Evolutionary conservation across 2,329 filamentous ascomycete species (phyloP).

Genomic region (Mycocentrospora acerina): DNA sequence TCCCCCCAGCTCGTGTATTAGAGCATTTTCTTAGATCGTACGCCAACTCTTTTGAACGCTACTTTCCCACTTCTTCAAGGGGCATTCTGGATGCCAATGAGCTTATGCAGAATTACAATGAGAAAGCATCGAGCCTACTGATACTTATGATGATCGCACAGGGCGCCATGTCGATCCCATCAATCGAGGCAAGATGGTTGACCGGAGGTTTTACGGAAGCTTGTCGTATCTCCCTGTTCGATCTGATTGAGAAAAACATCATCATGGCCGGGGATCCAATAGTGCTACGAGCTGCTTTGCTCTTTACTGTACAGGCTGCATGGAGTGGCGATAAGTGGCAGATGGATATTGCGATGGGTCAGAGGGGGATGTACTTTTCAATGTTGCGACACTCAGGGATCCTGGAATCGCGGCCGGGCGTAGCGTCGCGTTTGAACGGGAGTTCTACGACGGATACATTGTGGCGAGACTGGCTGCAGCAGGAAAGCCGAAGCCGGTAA

Average conservation of each 20-base stretch:
- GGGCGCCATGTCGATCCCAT: slow-evolving; percentile 66
- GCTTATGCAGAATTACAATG: slow-evolving; percentile 62
- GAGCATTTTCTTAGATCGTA: slow-evolving; percentile 69
- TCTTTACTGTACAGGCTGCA: slow-evolving; percentile 68
- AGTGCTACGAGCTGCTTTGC: slow-evolving; percentile 64
- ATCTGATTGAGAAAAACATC: slow-evolving; percentile 71
- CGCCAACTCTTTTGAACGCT: slow-evolving; percentile 65
- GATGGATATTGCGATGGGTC: slow-evolving; percentile 75
- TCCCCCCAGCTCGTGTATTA: slow-evolving; percentile 66
- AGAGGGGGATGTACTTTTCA: slow-evolving; percentile 71
- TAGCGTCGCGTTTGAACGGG: slow-evolving; percentile 49
- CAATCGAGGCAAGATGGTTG: slow-evolving; percentile 64
- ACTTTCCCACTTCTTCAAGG: slow-evolving; percentile 63
- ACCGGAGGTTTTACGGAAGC: slow-evolving; percentile 69
- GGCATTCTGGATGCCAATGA: slow-evolving; percentile 67
- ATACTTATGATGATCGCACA: slow-evolving; percentile 73
- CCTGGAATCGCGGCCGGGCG: slow-evolving; percentile 56
- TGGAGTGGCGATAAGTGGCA: slow-evolving; percentile 79
- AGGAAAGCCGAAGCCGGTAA: slow-evolving; percentile 64
- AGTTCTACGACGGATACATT: slow-evolving; percentile 49
- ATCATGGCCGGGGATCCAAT: slow-evolving; percentile 66
- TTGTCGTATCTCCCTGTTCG: slow-evolving; percentile 70
- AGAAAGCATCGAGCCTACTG: slow-evolving; percentile 65
- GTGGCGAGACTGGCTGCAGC: slow-evolving; percentile 67
- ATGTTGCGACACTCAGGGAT: slow-evolving; percentile 72